Conservation (phyloP, 75 land plant species). For the Azolla pinnata region DNA sequence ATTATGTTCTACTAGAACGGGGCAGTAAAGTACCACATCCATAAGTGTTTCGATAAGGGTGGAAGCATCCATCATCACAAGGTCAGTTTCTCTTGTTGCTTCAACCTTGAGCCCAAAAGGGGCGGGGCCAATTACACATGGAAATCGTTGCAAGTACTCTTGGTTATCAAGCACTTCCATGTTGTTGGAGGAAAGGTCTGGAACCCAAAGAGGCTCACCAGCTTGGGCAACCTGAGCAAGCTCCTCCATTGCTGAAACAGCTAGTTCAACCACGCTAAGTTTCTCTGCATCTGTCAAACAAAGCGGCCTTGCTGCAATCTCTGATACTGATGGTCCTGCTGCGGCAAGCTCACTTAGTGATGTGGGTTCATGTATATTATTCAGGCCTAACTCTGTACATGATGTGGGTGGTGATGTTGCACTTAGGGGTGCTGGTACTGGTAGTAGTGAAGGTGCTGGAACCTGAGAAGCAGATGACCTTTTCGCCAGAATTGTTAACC, state of each 20-base stretch:
- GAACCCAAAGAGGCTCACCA: slow-evolving; percentile 55
- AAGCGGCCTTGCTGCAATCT: slow-evolving; percentile 9
- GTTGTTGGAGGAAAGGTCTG: slow-evolving; percentile 26
- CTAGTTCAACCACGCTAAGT: slow-evolving; percentile 53
- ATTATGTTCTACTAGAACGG: slow-evolving; percentile 3
- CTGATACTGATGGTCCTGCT: slow-evolving; percentile 1
- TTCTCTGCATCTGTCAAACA: slow-evolving; percentile 27
- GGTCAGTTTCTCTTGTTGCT: slow-evolving; percentile 49
- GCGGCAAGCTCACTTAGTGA: neutral
- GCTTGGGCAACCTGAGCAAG: slow-evolving; percentile 60
- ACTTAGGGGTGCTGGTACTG: neutral
- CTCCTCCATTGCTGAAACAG: slow-evolving; percentile 80
- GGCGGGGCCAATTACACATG: slow-evolving; percentile 39
- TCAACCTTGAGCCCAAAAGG: slow-evolving; percentile 47
- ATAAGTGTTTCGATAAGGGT: slow-evolving; percentile 56
- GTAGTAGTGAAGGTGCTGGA: neutral
- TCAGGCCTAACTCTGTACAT: slow-evolving; percentile 3
- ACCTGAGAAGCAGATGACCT: neutral
- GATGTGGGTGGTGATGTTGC: slow-evolving; percentile 1
- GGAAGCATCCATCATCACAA: slow-evolving; percentile 43
- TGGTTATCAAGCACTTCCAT: slow-evolving; percentile 47
- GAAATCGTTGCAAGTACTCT: slow-evolving; percentile 46
- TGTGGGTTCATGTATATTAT: neutral
- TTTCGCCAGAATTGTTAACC: slow-evolving; percentile 4
- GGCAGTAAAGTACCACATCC: slow-evolving; percentile 80